Evolutionary conservation across 805 yeast genomes (phyloP).

Genomic region (Saccharomycopsis fibuligera): DNA sequence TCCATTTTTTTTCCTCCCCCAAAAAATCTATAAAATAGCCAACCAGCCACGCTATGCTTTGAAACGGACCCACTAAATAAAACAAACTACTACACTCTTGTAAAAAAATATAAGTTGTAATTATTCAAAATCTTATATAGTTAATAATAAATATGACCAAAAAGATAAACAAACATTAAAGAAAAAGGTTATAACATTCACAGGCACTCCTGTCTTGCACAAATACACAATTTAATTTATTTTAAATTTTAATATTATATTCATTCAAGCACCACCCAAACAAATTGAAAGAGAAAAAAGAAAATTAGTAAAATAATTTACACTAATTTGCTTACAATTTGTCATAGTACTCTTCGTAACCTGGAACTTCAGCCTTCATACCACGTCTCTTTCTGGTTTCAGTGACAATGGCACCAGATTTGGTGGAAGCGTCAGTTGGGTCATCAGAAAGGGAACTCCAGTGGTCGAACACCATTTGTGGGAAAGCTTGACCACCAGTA

Average conservation of each 20-base stretch:
- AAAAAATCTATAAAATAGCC: no score
- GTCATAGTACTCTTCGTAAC: slow-evolving; percentile 98
- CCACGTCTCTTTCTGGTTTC: slow-evolving; percentile 93
- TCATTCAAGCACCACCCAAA: background rate
- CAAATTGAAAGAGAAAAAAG: slow-evolving; percentile 4
- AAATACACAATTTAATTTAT: no score
- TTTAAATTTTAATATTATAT: no score
- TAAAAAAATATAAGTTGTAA: background rate
- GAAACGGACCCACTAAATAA: no score
- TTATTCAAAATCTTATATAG: background rate
- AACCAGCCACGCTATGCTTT: no score
- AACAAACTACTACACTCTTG: no score
- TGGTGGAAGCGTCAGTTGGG: slow-evolving; percentile 79
- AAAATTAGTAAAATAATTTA: slow-evolving; percentile 2
- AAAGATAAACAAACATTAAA: slow-evolving; percentile 2
- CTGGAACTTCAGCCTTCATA: slow-evolving; percentile 95
- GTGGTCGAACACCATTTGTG: slow-evolving; percentile 99
- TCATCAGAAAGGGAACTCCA: slow-evolving; percentile 91
- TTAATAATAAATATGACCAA: background rate
- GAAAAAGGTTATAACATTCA: no score
- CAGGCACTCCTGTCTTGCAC: no score
- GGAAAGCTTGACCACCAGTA: slow-evolving; percentile 99
- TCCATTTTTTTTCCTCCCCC: no score
- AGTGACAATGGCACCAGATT: slow-evolving; percentile 58
- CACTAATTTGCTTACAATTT: slow-evolving; percentile 49